Conservation (phyloP, 148 eudicot genomes). For the Chenopodium suecicum region DNA sequence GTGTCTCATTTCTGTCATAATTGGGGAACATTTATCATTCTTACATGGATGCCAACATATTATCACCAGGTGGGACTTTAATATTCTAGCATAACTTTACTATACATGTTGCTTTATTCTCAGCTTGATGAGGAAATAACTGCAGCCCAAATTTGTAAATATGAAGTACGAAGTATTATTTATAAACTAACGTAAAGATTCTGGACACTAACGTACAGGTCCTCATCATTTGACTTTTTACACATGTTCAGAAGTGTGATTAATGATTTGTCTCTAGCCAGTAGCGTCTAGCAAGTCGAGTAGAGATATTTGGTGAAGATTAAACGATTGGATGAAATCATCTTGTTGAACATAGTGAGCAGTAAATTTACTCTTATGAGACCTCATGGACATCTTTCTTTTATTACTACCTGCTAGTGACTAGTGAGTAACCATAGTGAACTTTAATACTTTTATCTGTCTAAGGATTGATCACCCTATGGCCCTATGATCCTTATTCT, state of each 20-base stretch:
- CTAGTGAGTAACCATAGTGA: neutral
- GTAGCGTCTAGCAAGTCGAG: neutral
- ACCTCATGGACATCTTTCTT: neutral
- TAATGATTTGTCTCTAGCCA: neutral
- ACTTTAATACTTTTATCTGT: neutral
- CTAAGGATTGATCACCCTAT: neutral
- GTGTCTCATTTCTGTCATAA: constrained; percentile 96
- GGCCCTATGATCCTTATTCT: neutral
- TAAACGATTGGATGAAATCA: neutral
- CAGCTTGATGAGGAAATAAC: neutral
- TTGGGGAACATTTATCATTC: constrained; percentile 95
- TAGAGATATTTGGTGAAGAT: neutral
- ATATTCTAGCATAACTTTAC: neutral
- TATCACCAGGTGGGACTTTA: constrained; percentile 67
- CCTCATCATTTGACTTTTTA: neutral
- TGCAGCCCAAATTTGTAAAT: no score
- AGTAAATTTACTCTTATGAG: neutral
- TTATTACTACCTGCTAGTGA: neutral
- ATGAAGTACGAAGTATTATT: neutral
- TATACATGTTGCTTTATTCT: neutral
- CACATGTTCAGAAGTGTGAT: neutral
- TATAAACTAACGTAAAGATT: neutral
- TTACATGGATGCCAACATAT: constrained; percentile 99
- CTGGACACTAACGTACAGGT: neutral
- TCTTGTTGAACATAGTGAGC: neutral